Evolutionary conservation across 2,329 filamentous ascomycete genomes (phyloP).

Genomic region (Phialemoniopsis sp.): DNA sequence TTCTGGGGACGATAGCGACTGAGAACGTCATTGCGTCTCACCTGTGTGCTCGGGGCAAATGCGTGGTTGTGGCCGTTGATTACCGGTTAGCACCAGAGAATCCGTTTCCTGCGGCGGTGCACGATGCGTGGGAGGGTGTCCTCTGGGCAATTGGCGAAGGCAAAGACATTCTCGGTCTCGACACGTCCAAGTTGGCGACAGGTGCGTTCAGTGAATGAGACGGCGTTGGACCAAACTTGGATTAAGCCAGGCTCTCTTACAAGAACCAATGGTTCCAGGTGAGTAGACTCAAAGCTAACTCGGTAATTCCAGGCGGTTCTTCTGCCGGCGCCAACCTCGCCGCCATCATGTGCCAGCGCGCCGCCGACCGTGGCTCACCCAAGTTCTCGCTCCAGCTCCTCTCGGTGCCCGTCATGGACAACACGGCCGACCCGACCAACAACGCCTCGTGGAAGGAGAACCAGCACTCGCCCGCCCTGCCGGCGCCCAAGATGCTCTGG

Average conservation of each 20-base stretch:
- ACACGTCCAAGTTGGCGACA: slow-evolving; percentile 21
- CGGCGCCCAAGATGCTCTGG: slow-evolving; percentile 56
- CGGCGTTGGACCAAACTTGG: too few relatives aligned
- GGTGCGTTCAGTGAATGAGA: too few relatives aligned
- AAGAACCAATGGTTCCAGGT: too few relatives aligned
- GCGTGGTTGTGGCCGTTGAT: slow-evolving; percentile 51
- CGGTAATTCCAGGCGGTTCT: slow-evolving; percentile 12
- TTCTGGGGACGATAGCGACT: slow-evolving; percentile 51
- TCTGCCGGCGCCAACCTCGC: slow-evolving; percentile 21
- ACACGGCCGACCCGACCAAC: slow-evolving; percentile 41
- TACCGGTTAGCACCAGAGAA: slow-evolving; percentile 56
- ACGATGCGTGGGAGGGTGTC: slow-evolving; percentile 52
- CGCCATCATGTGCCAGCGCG: slow-evolving; percentile 15
- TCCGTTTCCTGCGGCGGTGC: slow-evolving; percentile 51
- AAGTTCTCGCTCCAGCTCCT: slow-evolving; percentile 45
- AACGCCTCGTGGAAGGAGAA: slow-evolving; percentile 45
- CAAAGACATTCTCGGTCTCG: slow-evolving; percentile 25
- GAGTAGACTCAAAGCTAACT: too few relatives aligned
- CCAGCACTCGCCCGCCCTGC: slow-evolving; percentile 45
- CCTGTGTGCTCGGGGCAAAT: slow-evolving; percentile 42
- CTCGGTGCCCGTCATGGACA: slow-evolving; percentile 54
- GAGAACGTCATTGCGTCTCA: slow-evolving; percentile 55
- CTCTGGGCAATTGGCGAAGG: slow-evolving; percentile 35
- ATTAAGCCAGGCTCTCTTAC: too few relatives aligned
- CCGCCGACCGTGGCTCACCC: slow-evolving; percentile 4